phyloP scores from a whole-genome alignment of 495 filamentous ascomycete genomes.

The Aspergillus saccharolyticus region DNA sequence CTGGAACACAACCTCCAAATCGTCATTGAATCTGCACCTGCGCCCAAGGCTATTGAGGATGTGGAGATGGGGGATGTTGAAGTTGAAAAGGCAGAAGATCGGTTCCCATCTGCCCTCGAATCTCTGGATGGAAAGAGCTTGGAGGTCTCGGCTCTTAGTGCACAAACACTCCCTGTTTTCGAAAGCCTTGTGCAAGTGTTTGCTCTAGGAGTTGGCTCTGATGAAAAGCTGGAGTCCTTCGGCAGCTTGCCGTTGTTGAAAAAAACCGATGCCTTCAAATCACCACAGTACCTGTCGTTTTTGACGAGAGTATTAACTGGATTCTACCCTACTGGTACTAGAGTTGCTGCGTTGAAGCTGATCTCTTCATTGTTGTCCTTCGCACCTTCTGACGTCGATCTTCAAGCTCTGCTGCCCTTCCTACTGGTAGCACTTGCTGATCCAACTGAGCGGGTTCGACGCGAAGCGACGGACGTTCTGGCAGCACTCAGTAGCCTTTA shows the following conservation, averaged over 20 bases:
- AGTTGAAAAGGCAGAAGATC: conserved; percentile 30
- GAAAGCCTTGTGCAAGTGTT: conserved; percentile 61
- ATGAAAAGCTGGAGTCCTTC: conserved; percentile 50
- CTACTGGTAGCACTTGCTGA: conserved; percentile 68
- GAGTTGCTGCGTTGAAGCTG: conserved; percentile 60
- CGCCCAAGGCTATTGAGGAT: conserved; percentile 41
- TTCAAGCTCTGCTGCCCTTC: conserved; percentile 77
- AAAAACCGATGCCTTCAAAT: conserved; percentile 48
- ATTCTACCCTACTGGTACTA: conserved; percentile 59
- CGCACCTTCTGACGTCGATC: conserved; percentile 51
- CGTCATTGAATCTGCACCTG: conserved; percentile 47
- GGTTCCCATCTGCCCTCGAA: conserved; percentile 35
- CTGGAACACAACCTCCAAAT: conserved; percentile 68
- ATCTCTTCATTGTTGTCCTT: conserved; percentile 51
- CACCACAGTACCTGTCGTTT: conserved; percentile 70
- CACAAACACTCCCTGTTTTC: conserved; percentile 35
- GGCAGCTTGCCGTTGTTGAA: conserved; percentile 53
- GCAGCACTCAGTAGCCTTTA: conserved; percentile 43
- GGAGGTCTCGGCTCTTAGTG: conserved; percentile 33
- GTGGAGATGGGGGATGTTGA: conserved; percentile 46
- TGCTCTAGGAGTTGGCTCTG: conserved; percentile 48
- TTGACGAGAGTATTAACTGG: conserved; percentile 71
- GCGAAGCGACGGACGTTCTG: conserved; percentile 64
- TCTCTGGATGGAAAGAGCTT: conserved; percentile 29
- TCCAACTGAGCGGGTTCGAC: conserved; percentile 63